Percentiles rank a stretch among this genome's conserved stretches.
Conservation (phyloP, 495 filamentous ascomycete species). For the Physcia stellaris region DNA sequence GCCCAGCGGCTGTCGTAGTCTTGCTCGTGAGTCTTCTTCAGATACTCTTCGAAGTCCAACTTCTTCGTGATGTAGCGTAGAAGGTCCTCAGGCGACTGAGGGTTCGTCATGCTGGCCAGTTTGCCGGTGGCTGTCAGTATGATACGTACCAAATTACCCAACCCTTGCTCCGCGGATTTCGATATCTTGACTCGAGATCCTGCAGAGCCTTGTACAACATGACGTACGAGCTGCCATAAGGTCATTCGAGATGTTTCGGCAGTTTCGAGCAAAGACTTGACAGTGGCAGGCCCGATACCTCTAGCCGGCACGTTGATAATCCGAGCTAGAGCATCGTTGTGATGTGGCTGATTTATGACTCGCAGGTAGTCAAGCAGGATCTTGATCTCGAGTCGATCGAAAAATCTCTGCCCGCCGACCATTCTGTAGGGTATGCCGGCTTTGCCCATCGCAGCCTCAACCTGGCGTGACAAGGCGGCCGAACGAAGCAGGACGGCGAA, state of each 20-base stretch:
- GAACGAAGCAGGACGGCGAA: conserved; percentile 80
- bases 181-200: conserved; percentile 54
- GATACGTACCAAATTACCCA: conserved; percentile 45
- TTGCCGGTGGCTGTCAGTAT: conserved; percentile 48
- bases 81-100: conserved; percentile 49
- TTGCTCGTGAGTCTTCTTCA: conserved; percentile 53
- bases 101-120: conserved; percentile 33
- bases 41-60: conserved; percentile 57
- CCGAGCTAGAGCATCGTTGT: conserved; percentile 75
- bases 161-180: conserved; percentile 50
- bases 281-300: conserved; percentile 69
- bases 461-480: conserved; percentile 65
- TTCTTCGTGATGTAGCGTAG: conserved; percentile 62
- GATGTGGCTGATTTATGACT: conserved; percentile 70
- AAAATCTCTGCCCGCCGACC: conserved; percentile 88
- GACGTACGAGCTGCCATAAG: conserved; percentile 61
- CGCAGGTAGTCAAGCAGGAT: conserved; percentile 78
- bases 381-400: conserved; percentile 85
- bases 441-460: conserved; percentile 75
- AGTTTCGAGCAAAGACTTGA: conserved; percentile 57
- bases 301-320: conserved; percentile 78
- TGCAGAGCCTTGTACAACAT: conserved; percentile 55
- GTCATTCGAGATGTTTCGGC: conserved; percentile 48
- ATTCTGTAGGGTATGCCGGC: conserved; percentile 84
- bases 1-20: conserved; percentile 80